Conservation (phyloP, 306 rosid species). For the Citrullus amarus region DNA sequence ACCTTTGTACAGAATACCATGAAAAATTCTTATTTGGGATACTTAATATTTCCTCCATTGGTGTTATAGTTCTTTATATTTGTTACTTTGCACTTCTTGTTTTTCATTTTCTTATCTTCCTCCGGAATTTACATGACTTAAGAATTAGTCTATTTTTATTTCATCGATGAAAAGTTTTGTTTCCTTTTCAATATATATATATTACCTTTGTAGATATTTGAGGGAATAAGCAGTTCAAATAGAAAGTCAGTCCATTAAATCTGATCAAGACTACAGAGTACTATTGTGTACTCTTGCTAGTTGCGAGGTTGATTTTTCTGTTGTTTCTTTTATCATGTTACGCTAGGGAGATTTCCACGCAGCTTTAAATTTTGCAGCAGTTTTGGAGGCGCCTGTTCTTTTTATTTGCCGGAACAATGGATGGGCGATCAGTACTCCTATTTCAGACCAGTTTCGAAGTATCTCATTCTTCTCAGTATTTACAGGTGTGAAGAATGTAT, state of each 20-base stretch:
- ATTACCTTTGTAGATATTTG: neutral
- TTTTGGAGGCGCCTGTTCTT: constrained; percentile 78
- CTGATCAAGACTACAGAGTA: neutral
- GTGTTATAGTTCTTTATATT: too few species aligned
- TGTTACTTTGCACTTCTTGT: too few species aligned
- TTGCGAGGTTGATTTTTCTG: neutral
- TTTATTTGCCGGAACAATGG: constrained; percentile 94
- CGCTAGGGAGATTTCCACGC: constrained; percentile 96
- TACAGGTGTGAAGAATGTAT: neutral
- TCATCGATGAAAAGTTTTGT: too few species aligned
- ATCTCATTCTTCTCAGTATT: constrained; percentile 8
- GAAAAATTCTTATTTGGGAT: too few species aligned
- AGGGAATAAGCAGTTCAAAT: neutral
- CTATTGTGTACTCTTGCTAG: neutral
- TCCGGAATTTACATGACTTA: too few species aligned
- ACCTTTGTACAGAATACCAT: too few species aligned
- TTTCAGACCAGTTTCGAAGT: constrained; percentile 93
- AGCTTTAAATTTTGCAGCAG: constrained; percentile 85
- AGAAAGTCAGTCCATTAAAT: neutral
- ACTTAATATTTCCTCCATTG: too few species aligned
- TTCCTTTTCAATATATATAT: too few species aligned
- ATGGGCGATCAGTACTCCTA: constrained; percentile 98
- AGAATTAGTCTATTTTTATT: too few species aligned
- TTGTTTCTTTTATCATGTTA: constrained; percentile 10
- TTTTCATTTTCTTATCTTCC: too few species aligned